Conservation (phyloP, 352 stramenopile genomes). For the Phytopythium aichiense region DNA sequence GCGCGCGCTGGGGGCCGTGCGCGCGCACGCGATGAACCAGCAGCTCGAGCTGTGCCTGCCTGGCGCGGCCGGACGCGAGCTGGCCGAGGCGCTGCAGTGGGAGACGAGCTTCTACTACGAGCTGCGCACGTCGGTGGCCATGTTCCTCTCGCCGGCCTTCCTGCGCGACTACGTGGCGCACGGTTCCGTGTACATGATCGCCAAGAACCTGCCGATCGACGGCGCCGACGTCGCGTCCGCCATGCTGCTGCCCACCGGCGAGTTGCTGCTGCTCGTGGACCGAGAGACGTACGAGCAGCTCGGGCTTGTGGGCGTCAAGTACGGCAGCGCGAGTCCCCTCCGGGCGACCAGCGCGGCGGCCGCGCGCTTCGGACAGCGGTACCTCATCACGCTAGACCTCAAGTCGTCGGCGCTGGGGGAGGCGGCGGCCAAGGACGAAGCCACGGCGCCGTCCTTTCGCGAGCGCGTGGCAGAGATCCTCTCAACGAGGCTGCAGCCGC, state of each 20-base stretch:
- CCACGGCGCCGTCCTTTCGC: slow-evolving; percentile 5
- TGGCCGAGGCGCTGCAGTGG: slow-evolving; percentile 60
- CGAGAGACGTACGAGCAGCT: slow-evolving; percentile 64
- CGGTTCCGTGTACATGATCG: slow-evolving; percentile 58
- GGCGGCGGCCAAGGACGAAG: slow-evolving; percentile 1
- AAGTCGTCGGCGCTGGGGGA: slow-evolving; percentile 33
- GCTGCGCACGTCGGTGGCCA: slow-evolving; percentile 36
- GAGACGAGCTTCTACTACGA: slow-evolving; percentile 85
- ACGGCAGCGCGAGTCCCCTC: slow-evolving; percentile 31
- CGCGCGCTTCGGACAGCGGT: slow-evolving; percentile 34
- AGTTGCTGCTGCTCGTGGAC: slow-evolving; percentile 71
- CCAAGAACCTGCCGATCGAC: slow-evolving; percentile 75
- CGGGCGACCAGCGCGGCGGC: background rate
- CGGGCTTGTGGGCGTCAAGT: slow-evolving; percentile 63
- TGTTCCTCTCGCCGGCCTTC: slow-evolving; percentile 60
- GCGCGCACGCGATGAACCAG: slow-evolving; percentile 52
- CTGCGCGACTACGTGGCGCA: slow-evolving; percentile 53
- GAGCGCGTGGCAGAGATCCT: slow-evolving; percentile 47
- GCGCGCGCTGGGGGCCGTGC: slow-evolving; percentile 39
- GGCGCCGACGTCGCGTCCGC: slow-evolving; percentile 39
- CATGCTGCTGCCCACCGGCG: slow-evolving; percentile 56
- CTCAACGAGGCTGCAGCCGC: slow-evolving; percentile 37
- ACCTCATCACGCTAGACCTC: slow-evolving; percentile 60
- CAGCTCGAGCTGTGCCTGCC: slow-evolving; percentile 72
- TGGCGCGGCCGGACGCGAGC: slow-evolving; percentile 15